phyloP scores from a whole-genome alignment of 768 basidiomycete species.

The Collybiopsis luxurians region DNA sequence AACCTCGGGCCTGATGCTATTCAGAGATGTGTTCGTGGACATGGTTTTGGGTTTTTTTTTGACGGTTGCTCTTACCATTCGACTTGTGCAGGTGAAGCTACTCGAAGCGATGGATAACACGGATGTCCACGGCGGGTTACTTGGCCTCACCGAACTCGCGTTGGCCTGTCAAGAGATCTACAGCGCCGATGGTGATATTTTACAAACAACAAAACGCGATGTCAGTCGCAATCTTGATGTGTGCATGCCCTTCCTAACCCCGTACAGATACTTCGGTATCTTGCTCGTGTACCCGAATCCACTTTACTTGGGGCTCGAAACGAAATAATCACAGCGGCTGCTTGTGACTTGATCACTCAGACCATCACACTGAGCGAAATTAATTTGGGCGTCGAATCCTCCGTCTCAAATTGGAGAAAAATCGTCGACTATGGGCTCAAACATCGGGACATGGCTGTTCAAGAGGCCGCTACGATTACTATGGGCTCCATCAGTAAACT shows the following conservation, averaged over 20 bases:
- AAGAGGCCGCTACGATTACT: conserved; percentile 73
- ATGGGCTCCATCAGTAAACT: conserved; percentile 69
- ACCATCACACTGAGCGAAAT: conserved; percentile 61
- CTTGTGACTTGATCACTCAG: conserved; percentile 67
- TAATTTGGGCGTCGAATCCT: conserved; percentile 33
- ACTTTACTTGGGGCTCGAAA: conserved; percentile 63
- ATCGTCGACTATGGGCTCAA: conserved; percentile 73
- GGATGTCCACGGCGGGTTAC: conserved; percentile 81
- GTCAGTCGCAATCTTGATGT: conserved; percentile 30
- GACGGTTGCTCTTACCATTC: neutral
- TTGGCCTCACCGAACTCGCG: conserved; percentile 72
- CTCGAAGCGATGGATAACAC: conserved; percentile 61
- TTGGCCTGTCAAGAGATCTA: conserved; percentile 44
- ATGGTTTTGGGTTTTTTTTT: neutral
- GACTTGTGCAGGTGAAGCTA: conserved; percentile 44
- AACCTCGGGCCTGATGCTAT: conserved; percentile 49
- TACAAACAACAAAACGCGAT: conserved; percentile 39
- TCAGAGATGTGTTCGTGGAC: conserved; percentile 48
- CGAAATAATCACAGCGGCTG: conserved; percentile 67
- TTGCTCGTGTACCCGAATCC: conserved; percentile 56
- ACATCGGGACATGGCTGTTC: conserved; percentile 60
- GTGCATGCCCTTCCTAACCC: neutral
- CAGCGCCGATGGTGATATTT: conserved; percentile 25
- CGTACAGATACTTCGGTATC: conserved; percentile 61
- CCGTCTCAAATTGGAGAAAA: conserved; percentile 60